Base-by-base conservation (phyloP, 768 basidiomycete genomes). In the Kwoniella europaea region DNA sequence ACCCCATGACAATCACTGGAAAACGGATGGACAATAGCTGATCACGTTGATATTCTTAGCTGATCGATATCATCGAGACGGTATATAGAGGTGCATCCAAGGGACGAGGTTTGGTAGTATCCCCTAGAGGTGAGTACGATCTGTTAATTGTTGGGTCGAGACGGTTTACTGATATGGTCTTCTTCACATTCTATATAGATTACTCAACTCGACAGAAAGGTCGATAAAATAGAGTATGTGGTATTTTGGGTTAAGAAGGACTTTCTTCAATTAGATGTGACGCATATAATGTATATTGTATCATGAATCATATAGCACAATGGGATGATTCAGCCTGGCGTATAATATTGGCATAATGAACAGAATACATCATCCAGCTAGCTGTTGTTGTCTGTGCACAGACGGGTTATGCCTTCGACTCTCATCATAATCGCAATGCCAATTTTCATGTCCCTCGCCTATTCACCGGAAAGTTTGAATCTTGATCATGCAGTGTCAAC, bases 51-150 rank as follows among this genome's bases (percentile, higher is more conserved):
- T 6, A 6, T 5, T 18, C 13, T 16, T 50, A 98, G 94, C 85
- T 98, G 82, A 95, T 98, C 78, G 96, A 98, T 82, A 95, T 98
- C 76, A 90, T 98, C 76, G 96, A 98, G 85, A 98, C 97, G 7
- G 96, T 98, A 6, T 98, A 98, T 83, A 90, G 97, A 72, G 97
- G 97, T 29, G 97, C 97, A 1, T 94, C 94, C 1, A 98, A 98
- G 79, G 97, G 96, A 13, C 91, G 96, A 65, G 95, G 97, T 92
- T 86, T 98, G 42, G 96, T 98, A 42, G 95, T 97, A 15, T 94
- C 94, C 0, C 95, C 95, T 0, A 94, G 94, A 88, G 95, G 94
- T 92, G 24, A 29, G 87, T 71, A n/a, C 12, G 43, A 42, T 22
- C 62, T 42, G 13, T 27, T 18, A 58, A 15, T 35, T 35, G 35